These are phyloP conservation scores for Tulasnella sp. DNA, from an alignment of 768 basidiomycete genomes.

Conservation along the genomic window DNA sequence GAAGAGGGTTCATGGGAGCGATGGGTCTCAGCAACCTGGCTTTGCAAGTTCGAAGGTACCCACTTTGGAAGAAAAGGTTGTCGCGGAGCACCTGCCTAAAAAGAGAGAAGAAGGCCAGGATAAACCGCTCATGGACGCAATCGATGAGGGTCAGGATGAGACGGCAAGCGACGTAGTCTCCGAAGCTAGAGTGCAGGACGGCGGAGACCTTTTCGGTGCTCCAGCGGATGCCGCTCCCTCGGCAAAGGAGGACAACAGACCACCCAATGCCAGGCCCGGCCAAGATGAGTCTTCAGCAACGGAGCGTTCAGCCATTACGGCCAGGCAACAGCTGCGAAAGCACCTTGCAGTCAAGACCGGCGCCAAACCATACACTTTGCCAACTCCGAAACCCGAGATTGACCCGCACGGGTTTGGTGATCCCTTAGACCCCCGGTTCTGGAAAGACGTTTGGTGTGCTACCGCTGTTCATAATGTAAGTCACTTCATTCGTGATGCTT, in stretches of 20 bases:
- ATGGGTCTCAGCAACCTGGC: slow-evolving; percentile 56
- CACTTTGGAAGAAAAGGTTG: slow-evolving; percentile 67
- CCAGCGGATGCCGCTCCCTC: slow-evolving; percentile 57
- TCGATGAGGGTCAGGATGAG: slow-evolving; percentile 39
- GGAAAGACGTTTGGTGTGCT: slow-evolving; percentile 87
- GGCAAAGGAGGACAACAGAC: slow-evolving; percentile 51
- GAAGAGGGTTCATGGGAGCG: slow-evolving; percentile 56
- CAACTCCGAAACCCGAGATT: slow-evolving; percentile 69
- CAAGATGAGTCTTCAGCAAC: slow-evolving; percentile 52
- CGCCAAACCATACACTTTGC: slow-evolving; percentile 63
- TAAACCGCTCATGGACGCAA: slow-evolving; percentile 43
- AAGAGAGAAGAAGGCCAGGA: slow-evolving; percentile 42
- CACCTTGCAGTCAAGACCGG: slow-evolving; percentile 58
- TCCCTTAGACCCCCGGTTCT: slow-evolving; percentile 84
- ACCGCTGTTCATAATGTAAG: slow-evolving; percentile 87
- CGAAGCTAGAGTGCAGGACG: slow-evolving; percentile 50
- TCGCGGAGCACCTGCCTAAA: slow-evolving; percentile 55
- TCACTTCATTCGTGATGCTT: neutral
- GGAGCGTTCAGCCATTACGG: slow-evolving; percentile 55
- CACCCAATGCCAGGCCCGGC: slow-evolving; percentile 53
- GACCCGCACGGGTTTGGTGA: slow-evolving; percentile 83
- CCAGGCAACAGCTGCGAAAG: slow-evolving; percentile 58
- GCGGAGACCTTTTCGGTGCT: slow-evolving; percentile 54
- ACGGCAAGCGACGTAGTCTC: slow-evolving; percentile 36
- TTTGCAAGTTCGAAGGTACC: slow-evolving; percentile 68